These are phyloP conservation scores for Clarireedia homoeocarpa DNA, from an alignment of 2,329 filamentous ascomycete genomes.

Conservation along the genomic window DNA sequence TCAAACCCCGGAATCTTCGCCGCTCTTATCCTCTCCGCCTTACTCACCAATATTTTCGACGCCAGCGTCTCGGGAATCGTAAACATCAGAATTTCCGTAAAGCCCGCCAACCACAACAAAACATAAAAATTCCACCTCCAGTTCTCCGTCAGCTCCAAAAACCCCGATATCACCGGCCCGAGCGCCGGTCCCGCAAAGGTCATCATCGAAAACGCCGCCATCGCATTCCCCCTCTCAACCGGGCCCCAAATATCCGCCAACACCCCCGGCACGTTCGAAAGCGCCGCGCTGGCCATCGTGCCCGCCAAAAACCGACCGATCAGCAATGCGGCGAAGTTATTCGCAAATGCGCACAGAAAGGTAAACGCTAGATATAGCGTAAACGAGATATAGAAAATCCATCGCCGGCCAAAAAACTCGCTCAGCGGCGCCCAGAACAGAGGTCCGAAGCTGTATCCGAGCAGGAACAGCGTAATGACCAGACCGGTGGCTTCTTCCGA, in stretches of 20 bases:
- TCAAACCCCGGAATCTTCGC: conserved; percentile 44
- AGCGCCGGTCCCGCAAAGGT: conserved; percentile 50
- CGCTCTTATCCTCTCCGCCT: conserved; percentile 43
- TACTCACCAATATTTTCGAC: conserved; percentile 43
- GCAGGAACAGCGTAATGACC: conserved; percentile 37
- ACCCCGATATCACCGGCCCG: conserved; percentile 42
- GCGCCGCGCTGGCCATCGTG: conserved; percentile 50
- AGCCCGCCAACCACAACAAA: conserved; percentile 36
- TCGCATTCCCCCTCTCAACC: conserved; percentile 47
- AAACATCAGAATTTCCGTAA: conserved; percentile 39
- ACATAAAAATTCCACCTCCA: conserved; percentile 49
- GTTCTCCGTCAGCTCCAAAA: conserved; percentile 43
- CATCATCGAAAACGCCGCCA: conserved; percentile 56
- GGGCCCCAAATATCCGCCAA: conserved; percentile 54
- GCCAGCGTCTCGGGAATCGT: conserved; percentile 51
- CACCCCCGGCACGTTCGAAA: conserved; percentile 55
- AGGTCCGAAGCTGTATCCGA: conserved; percentile 39
- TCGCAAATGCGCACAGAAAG: conserved; percentile 48
- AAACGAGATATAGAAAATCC: conserved; percentile 53
- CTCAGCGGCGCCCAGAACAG: conserved; percentile 35
- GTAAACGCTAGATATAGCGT: conserved; percentile 53
- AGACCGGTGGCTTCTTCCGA: conserved; percentile 33
- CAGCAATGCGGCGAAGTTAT: conserved; percentile 51
- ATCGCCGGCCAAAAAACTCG: conserved; percentile 52
- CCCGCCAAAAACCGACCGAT: conserved; percentile 60